phyloP scores from a whole-genome alignment of 2,329 filamentous ascomycete species.

The Colletotrichum costaricense region DNA sequence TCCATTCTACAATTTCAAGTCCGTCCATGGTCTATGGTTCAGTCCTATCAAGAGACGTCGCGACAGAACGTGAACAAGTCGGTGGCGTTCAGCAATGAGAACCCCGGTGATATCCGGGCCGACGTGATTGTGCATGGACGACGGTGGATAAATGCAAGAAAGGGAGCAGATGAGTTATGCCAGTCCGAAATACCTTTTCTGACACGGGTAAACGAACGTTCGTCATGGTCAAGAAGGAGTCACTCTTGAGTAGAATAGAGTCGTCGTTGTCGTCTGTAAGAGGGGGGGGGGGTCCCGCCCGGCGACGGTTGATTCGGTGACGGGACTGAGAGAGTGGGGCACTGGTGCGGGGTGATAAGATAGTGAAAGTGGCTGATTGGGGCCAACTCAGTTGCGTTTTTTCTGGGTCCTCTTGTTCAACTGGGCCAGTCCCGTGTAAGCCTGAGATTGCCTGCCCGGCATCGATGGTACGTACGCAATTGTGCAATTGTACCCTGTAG shows the following conservation, averaged over 20 bases:
- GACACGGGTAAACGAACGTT: not conserved
- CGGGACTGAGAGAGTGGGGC: constrained; percentile 17
- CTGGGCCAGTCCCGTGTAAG: not conserved
- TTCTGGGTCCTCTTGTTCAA: constrained; percentile 8
- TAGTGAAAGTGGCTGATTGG: constrained; percentile 27
- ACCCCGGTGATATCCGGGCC: not conserved
- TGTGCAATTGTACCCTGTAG: not conserved
- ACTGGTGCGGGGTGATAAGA: constrained; percentile 36
- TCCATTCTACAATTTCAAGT: not conserved
- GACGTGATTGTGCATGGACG: not conserved
- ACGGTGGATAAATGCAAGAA: not conserved
- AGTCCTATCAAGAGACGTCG: not conserved
- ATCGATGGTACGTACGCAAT: not conserved
- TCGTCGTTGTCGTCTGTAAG: constrained; percentile 11
- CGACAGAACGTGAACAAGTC: not conserved
- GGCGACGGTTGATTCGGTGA: constrained; percentile 32
- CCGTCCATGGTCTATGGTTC: not conserved
- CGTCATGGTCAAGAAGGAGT: constrained; percentile 11
- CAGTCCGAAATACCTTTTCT: too few species aligned
- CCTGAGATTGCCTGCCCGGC: too few species aligned
- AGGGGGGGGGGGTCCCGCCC: not conserved
- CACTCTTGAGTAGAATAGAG: not conserved
- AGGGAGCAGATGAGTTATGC: not conserved
- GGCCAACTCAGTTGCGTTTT: constrained; percentile 28
- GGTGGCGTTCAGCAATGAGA: not conserved